Evolutionary conservation across 2,329 filamentous ascomycete genomes (phyloP), one percentile per base, ranked within the genome.

Genomic region (Peltaster fructicola): DNA sequence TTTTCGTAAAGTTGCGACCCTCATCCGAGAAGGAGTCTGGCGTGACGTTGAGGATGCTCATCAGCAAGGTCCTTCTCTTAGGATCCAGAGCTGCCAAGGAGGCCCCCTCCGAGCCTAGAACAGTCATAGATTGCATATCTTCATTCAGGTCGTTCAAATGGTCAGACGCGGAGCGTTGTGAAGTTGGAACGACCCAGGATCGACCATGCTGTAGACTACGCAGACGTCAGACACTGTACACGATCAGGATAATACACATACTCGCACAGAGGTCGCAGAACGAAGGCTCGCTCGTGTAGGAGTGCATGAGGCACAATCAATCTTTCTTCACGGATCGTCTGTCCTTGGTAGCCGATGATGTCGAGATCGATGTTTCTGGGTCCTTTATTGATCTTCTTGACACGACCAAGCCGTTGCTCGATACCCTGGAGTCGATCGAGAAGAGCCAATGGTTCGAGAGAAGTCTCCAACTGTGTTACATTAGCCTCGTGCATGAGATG

Each of bases 21-120:
- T 82, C 85, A 45, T 95, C 84, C 1, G 85, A 95, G 57, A 98
- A 98, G 7, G 85, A 95, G 53, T 98, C 85, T 0, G 85, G 85
- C 0, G 88, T 95, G 25, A 91, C 57, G 51, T 98, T 98, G 22
- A 95, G 61, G 35, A 98, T 91, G 27, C 78, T 79, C 88, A 98
- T 98, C 37, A 93, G 54, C 22, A 70, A 68, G 1, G 85, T 93
- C 26, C 56, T 60, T 23, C 73, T 65, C 22, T 43, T 45, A 1
- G 56, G 49, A 31, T 61, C 57, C 5, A 61, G 53, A 10, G 77
- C 61, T 24, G 67, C 65, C 18, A 88, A 52, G 1, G 68, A 57
- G 7, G 60, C 50, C 17, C 63, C 40, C 5, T 45, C 23, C 6
- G 58, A 52, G 2, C 43, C 35, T 9, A 57, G 36, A 10, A 51